A percentile compares a stretch with the other conserved stretches of the same genome.
These are phyloP conservation scores for Chloranthus sessilifolius DNA, from an alignment of 164 flowering plant species.

Conservation along the genomic window DNA sequence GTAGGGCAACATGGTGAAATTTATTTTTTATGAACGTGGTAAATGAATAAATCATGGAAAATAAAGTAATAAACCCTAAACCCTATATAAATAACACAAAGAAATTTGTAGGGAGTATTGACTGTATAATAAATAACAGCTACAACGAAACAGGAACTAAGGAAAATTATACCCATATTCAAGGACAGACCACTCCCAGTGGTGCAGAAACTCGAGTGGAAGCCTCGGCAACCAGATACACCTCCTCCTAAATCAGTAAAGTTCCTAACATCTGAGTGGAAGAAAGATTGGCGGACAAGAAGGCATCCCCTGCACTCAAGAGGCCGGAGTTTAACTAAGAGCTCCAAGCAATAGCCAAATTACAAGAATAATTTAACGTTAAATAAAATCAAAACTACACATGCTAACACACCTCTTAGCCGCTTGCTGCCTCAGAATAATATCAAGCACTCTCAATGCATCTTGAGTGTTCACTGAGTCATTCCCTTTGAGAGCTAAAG, in stretches of 20 bases:
- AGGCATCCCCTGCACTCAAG: conserved; percentile 69
- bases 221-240: conserved; percentile 78
- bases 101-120: not conserved
- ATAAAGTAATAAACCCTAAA: too few species aligned
- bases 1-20: not conserved
- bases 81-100: too few species aligned
- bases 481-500: conserved; percentile 63
- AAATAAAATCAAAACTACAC: too few species aligned
- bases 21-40: too few species aligned
- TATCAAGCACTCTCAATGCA: conserved; percentile 82
- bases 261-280: conserved; percentile 56
- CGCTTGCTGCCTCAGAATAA: conserved; percentile 82
- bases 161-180: conserved; percentile 47
- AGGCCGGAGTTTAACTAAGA: not conserved
- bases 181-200: conserved; percentile 75
- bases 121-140: not conserved
- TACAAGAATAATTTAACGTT: too few species aligned
- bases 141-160: not conserved
- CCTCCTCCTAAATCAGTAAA: conserved; percentile 73
- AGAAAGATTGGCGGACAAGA: conserved; percentile 84
- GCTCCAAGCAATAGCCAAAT: not conserved
- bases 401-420: conserved; percentile 59
- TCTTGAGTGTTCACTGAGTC: conserved; percentile 79
- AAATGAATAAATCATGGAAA: too few species aligned
- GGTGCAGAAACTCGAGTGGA: conserved; percentile 79